Base-by-base conservation (phyloP, 2,329 filamentous ascomycete genomes). In the Alternaria metachromatica region DNA sequence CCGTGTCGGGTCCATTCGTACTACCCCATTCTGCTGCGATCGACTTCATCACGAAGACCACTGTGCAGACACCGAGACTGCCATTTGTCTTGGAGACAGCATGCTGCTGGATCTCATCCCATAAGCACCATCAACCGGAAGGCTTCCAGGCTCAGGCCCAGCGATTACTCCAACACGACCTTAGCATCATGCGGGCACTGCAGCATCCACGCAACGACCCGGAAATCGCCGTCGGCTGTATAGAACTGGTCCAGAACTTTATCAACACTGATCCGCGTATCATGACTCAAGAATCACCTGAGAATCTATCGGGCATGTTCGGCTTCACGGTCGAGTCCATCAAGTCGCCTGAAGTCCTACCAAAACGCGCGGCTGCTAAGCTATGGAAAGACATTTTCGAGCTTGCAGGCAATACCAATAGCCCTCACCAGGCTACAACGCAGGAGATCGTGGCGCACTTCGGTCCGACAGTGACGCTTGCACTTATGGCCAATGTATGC, bases 1-100 rank as follows among this genome's bases (percentile, higher is more conserved):
- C 85, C 0, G 87, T 89, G 25, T 87, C 90, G 4, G 92, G 92
- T 0, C 91, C 92, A 1, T 95, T 96, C 71, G 92, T 94, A 9
- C 88, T 96, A 64, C 86, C 90, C 3, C 84, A 90, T 0, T 81
- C 85, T 1, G 84, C 88, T 66, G 87, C 92, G n/a, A 87, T 89
- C 11, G 84, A 88, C 45, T 91, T 92, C 75, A 84, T 96, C 50
- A 83, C 86, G 4, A 86, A 86, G 55, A 86, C 89, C 21, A 83
- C 80, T 2, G 80, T 86, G 41, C 81, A 86, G n/a, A 91, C 87
- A 10, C 89, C 90, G 12, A 85, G 91, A 49, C 83, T 93, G 41
- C 90, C 91, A 3, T 84, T 87, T 5, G 84, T 94, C 10, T 87
- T 96, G 28, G 89, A 88, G 60, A 92, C 90, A 4, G 90, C 90